Evolutionary conservation across 2,329 filamentous ascomycete genomes (phyloP), one percentile per base, ranked within the genome.

Genomic region (Neopestalotiopsis clavispora): DNA sequence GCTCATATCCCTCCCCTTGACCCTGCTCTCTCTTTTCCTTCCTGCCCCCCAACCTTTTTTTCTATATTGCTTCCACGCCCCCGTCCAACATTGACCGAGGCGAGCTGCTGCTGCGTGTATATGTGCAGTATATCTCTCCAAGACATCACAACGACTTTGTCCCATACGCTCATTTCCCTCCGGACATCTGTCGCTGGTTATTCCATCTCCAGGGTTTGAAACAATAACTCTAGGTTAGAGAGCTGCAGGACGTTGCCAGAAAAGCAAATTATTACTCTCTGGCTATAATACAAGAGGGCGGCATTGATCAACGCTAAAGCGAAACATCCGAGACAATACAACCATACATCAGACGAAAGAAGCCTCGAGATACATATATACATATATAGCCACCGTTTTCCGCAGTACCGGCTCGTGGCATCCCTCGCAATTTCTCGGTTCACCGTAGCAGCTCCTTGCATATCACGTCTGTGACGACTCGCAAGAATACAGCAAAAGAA

Each of bases 241-340:
- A 17, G 45, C 45, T n/a, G 45, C 17, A 52, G 45, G n/a, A 52
- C n/a, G n/a, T n/a, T 20, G 9, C 17, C 6, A 52, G 9, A 49
- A 52, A 52, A 52, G 45, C 45, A 52, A 52, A 52, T 10, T 52
- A 52, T 52, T 52, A 52, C n/a, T n/a, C 4, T 52, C 45, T 52
- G 14, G 45, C n/a, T 20, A 52, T 52, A 52, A 52, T 52, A 52
- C n/a, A 52, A 20, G 17, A 52, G 45, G 45, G 45, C 45, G 45
- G 45, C 45, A 52, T 52, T 52, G 45, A 52, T 52, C 45, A 52
- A 52, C 45, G 45, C 45, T 52, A 52, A 52, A 52, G 14, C 45
- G 45, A 52, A 52, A 52, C 45, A 52, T 17, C 45, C 45, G 45
- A 52, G 45, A 52, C 45, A 52, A 52, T 28, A 4, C 45, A 20